Evolutionary conservation across 305 asterid genomes (phyloP).

Genomic region (Plantago rigida): DNA sequence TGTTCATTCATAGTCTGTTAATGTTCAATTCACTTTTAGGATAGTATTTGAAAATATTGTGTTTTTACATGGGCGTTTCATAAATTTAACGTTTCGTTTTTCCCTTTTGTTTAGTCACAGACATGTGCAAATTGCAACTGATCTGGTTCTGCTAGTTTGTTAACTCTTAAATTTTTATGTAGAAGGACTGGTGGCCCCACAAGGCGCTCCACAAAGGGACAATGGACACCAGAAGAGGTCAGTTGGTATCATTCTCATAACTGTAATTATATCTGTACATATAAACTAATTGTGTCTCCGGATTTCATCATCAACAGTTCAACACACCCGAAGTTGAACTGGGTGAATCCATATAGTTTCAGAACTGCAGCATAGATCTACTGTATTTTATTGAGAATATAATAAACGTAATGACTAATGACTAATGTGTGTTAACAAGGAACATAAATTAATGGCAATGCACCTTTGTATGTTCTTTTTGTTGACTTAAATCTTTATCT

Average conservation of each 20-base stretch:
- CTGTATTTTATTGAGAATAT: neutral
- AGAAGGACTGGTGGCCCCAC: conserved; percentile 97
- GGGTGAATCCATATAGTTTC: conserved; percentile 5
- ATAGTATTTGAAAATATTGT: neutral
- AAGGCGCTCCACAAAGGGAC: conserved; percentile 97
- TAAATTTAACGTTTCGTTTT: conserved; percentile 9
- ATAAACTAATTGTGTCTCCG: conserved; percentile 9
- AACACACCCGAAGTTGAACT: neutral
- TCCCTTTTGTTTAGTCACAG: conserved; percentile 1
- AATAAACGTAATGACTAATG: no score
- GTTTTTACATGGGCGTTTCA: neutral
- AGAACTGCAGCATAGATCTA: conserved; percentile 8
- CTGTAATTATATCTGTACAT: conserved; percentile 1
- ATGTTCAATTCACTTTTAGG: conserved; percentile 1
- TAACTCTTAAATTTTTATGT: conserved; percentile 22
- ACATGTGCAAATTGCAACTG: neutral
- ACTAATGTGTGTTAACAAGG: conserved; percentile 7
- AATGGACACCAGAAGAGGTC: conserved; percentile 98
- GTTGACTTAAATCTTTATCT: neutral
- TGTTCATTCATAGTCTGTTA: neutral
- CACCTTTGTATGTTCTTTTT: conserved; percentile 7
- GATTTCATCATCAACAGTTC: neutral
- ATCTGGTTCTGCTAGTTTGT: conserved; percentile 15
- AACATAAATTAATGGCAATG: neutral
- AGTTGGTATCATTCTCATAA: conserved; percentile 15